Percentiles rank a stretch among this genome's conserved stretches.
These are phyloP conservation scores for Hyphopichia homilentoma DNA, from an alignment of 805 yeast species.

Conservation along the genomic window DNA sequence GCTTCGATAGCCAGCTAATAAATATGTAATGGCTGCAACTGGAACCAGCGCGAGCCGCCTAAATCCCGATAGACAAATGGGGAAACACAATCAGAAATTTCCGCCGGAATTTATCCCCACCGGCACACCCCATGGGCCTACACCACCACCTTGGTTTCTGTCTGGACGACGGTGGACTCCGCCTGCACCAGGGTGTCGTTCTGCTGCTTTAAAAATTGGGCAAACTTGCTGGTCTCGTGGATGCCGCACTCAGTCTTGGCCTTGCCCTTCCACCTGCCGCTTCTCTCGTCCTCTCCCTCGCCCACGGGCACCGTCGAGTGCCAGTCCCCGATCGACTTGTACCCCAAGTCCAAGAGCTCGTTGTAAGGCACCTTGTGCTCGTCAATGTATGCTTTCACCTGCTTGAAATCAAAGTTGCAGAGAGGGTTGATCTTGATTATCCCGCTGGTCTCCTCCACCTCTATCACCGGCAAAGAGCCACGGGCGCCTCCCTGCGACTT, in stretches of 20 bases:
- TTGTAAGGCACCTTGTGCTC: conserved; percentile 79
- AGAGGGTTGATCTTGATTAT: conserved; percentile 86
- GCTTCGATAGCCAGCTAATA: too few species aligned
- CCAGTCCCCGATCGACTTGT: conserved; percentile 91
- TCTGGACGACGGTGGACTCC: background rate
- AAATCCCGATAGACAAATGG: too few species aligned
- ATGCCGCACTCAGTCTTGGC: conserved; percentile 95
- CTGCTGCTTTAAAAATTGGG: conserved; percentile 44
- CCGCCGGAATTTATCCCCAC: too few species aligned
- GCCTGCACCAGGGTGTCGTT: background rate
- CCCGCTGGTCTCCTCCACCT: conserved; percentile 65
- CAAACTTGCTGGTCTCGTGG: conserved; percentile 75
- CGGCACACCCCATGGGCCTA: too few species aligned
- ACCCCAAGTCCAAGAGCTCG: conserved; percentile 77
- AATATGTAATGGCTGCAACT: too few species aligned
- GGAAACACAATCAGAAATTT: too few species aligned
- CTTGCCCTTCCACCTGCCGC: conserved; percentile 96
- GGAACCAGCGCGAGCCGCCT: too few species aligned
- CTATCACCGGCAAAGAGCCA: conserved; percentile 66
- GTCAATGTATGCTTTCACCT: conserved; percentile 68
- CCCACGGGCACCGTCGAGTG: conserved; percentile 87
- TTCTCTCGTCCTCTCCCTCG: conserved; percentile 92
- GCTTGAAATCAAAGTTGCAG: conserved; percentile 73
- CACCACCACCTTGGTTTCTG: conserved; percentile 32
- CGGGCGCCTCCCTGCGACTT: conserved; percentile 87